A percentile compares a stretch with the other conserved stretches of the same genome.
phyloP scores from a whole-genome alignment of 441 rosid species.

The Aquilaria agallochum region DNA sequence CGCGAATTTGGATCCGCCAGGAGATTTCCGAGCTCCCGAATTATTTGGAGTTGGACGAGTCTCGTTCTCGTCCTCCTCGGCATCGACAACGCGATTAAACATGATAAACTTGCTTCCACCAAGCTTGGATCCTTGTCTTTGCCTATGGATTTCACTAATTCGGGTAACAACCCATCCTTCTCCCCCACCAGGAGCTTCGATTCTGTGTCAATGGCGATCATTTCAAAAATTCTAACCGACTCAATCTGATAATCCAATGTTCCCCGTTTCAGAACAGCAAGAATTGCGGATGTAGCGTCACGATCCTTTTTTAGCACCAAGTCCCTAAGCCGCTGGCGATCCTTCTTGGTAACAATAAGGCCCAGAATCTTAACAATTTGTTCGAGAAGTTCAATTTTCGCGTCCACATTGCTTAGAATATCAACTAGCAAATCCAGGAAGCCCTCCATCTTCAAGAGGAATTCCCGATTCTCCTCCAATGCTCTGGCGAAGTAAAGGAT shows the following conservation, averaged over 20 bases:
- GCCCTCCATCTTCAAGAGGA: conserved; percentile 41
- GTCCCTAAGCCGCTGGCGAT: conserved; percentile 29
- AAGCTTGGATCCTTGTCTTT: conserved; percentile 39
- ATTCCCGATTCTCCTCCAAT: conserved; percentile 49
- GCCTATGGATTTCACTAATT: conserved; percentile 28
- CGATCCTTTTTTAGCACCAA: conserved; percentile 28
- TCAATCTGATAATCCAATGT: conserved; percentile 41
- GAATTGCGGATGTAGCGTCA: conserved; percentile 38
- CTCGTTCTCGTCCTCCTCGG: conserved; percentile 43
- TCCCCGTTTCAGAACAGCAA: conserved; percentile 37
- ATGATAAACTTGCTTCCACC: conserved; percentile 53
- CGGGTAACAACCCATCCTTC: conserved; percentile 38
- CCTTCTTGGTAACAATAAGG: conserved; percentile 28
- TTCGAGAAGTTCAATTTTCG: conserved; percentile 25
- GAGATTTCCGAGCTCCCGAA: conserved; percentile 35
- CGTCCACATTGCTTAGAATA: conserved; percentile 29
- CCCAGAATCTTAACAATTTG: conserved; percentile 42
- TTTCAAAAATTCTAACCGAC: conserved; percentile 47
- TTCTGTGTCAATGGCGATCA: conserved; percentile 37
- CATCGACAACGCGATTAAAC: conserved; percentile 43
- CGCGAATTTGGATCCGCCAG: conserved; percentile 27
- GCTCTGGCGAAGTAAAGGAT: conserved; percentile 41
- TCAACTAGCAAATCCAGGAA: conserved; percentile 49
- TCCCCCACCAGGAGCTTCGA: conserved; percentile 51
- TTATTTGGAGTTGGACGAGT: conserved; percentile 32